phyloP scores from a whole-genome alignment of 345 rosid genomes.

The Rhizophora apiculata region DNA sequence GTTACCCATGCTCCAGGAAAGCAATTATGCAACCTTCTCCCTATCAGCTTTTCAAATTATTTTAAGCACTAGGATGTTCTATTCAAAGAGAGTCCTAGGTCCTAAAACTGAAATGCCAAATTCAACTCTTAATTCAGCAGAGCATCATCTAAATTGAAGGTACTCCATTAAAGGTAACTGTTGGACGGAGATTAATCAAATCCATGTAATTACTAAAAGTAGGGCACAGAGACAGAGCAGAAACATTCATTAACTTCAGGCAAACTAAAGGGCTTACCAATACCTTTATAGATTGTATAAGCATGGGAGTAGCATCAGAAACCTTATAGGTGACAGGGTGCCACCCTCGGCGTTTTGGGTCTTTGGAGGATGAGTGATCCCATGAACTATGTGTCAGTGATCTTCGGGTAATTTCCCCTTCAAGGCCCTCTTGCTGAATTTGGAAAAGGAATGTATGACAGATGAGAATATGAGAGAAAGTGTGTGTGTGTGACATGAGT shows the following conservation, averaged over 20 bases:
- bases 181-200: too few relatives aligned
- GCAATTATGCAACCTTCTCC: too few relatives aligned
- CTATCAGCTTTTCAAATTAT: too few relatives aligned
- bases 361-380: slow-evolving; percentile 79
- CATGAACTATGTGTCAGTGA: slow-evolving; percentile 76
- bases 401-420: slow-evolving; percentile 71
- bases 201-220: neutral
- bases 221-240: neutral
- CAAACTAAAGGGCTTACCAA: neutral
- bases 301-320: slow-evolving; percentile 70
- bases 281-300: slow-evolving; percentile 81
- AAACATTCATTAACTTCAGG: neutral
- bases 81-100: too few relatives aligned
- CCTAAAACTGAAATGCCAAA: too few relatives aligned
- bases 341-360: slow-evolving; percentile 85
- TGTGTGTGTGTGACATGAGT: too few relatives aligned
- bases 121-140: neutral
- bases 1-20: too few relatives aligned
- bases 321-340: slow-evolving; percentile 81
- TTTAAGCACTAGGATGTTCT: too few relatives aligned
- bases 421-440: slow-evolving; percentile 75
- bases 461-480: slow-evolving; percentile 1
- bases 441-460: neutral
- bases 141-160: neutral
- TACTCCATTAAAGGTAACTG: neutral